phyloP scores from a whole-genome alignment of 164 flowering plant species.

The Umbellularia californica region DNA sequence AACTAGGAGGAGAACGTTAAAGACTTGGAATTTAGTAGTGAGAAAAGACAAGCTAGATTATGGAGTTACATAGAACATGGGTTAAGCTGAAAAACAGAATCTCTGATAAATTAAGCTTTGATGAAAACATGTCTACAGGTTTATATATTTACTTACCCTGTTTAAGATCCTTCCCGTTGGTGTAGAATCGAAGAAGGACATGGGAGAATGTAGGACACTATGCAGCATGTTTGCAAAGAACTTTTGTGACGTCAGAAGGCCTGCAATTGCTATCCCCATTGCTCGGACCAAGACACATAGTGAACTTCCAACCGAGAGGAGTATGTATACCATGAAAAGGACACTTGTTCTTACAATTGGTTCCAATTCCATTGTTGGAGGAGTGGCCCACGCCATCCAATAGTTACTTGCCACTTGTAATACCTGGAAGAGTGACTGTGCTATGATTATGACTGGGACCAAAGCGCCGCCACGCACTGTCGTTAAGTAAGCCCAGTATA shows the following conservation, averaged over 20 bases:
- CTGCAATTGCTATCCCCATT: constrained; percentile 45
- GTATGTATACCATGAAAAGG: constrained; percentile 55
- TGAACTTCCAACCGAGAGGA: constrained; percentile 73
- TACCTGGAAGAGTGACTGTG: constrained; percentile 72
- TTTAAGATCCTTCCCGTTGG: constrained; percentile 93
- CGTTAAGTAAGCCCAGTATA: constrained; percentile 83
- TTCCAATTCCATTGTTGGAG: constrained; percentile 37
- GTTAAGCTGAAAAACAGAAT: too few relatives aligned
- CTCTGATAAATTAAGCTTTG: too few relatives aligned
- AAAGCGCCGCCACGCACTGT: constrained; percentile 60
- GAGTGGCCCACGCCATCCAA: constrained; percentile 99
- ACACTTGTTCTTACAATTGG: constrained; percentile 38
- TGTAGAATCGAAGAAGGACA: constrained; percentile 96
- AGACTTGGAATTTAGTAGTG: too few relatives aligned
- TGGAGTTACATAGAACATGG: too few relatives aligned
- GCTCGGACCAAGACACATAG: constrained; percentile 73
- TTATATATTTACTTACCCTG: constrained; percentile 46
- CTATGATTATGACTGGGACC: constrained; percentile 66
- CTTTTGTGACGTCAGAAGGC: constrained; percentile 67
- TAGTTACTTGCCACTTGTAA: constrained; percentile 83
- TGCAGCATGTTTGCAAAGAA: constrained; percentile 74
- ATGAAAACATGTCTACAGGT: background rate
- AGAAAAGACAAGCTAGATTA: too few relatives aligned
- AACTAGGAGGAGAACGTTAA: too few relatives aligned
- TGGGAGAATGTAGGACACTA: constrained; percentile 80